phyloP scores from a whole-genome alignment of 306 rosid genomes.

The Lathyrus sativus region DNA sequence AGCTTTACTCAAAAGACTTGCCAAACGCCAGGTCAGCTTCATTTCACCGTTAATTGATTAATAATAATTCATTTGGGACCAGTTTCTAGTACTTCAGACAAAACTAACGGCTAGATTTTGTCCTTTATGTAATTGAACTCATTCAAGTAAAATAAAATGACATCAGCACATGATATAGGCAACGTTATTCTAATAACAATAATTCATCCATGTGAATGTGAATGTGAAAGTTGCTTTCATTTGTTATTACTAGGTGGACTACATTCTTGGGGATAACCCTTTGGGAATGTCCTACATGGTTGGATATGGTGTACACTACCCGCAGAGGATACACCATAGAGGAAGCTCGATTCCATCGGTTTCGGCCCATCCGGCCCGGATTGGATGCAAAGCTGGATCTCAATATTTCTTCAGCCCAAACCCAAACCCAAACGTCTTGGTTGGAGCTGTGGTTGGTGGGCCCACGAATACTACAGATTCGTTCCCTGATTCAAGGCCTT shows the following conservation, averaged over 20 bases:
- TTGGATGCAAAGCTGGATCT: slow-evolving; percentile 86
- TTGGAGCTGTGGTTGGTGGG: slow-evolving; percentile 92
- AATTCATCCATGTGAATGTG: slow-evolving; percentile 21
- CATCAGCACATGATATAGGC: slow-evolving; percentile 22
- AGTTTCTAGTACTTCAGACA: slow-evolving; percentile 36
- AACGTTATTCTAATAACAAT: background rate
- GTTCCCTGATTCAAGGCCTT: slow-evolving; percentile 89
- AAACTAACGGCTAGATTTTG: slow-evolving; percentile 63
- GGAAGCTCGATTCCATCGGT: slow-evolving; percentile 86
- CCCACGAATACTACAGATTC: slow-evolving; percentile 76
- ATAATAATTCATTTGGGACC: background rate
- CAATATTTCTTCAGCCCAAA: slow-evolving; percentile 63
- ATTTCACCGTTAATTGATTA: slow-evolving; percentile 12
- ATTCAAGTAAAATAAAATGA: slow-evolving; percentile 17
- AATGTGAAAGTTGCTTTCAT: slow-evolving; percentile 29
- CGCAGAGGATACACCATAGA: slow-evolving; percentile 87
- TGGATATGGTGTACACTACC: slow-evolving; percentile 86
- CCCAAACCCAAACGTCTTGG: slow-evolving; percentile 74
- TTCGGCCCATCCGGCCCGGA: slow-evolving; percentile 69
- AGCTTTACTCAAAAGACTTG: slow-evolving; percentile 65
- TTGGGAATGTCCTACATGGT: slow-evolving; percentile 95
- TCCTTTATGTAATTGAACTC: slow-evolving; percentile 30
- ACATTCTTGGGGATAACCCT: slow-evolving; percentile 92
- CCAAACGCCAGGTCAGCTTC: slow-evolving; percentile 74
- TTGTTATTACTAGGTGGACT: slow-evolving; percentile 64